Evolutionary conservation across 208 protist species (phyloP).

Genomic region (Balamuthia mandrillaris): DNA sequence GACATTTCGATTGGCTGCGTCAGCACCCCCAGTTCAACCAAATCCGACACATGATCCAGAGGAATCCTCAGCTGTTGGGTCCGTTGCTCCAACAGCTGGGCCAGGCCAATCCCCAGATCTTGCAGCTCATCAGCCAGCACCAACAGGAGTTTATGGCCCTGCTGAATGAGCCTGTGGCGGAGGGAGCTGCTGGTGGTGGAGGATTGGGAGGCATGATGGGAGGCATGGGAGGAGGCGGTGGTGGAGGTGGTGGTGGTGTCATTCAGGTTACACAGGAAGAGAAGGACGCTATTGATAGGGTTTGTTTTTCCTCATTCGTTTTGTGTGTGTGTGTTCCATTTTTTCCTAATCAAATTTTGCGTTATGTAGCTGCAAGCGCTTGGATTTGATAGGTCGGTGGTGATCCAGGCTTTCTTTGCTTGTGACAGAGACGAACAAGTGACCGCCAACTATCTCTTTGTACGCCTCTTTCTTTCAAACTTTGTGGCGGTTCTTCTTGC

Average conservation of each 20-base stretch:
- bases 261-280: conserved; percentile 34
- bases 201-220: neutral
- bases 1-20: conserved; percentile 53
- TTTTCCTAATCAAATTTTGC: neutral
- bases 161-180: conserved; percentile 50
- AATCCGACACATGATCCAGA: conserved; percentile 50
- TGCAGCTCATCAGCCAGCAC: conserved; percentile 64
- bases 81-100: conserved; percentile 54
- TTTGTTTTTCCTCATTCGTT: neutral
- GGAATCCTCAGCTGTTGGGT: conserved; percentile 62
- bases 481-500: neutral
- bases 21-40: conserved; percentile 58
- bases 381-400: conserved; percentile 17
- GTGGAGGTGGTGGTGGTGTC: neutral
- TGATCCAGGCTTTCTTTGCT: conserved; percentile 32
- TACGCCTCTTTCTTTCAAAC: neutral
- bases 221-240: neutral
- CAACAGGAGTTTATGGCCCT: conserved; percentile 68
- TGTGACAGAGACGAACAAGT: conserved; percentile 35
- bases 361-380: conserved; percentile 17
- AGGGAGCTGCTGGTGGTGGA: neutral
- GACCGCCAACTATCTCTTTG: conserved; percentile 29
- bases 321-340: neutral
- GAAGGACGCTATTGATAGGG: conserved; percentile 36
- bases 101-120: conserved; percentile 61